Evolutionary conservation across 2,329 filamentous ascomycete genomes (phyloP), one percentile per base, ranked within the genome.

Genomic region (Zarea fungicola): DNA sequence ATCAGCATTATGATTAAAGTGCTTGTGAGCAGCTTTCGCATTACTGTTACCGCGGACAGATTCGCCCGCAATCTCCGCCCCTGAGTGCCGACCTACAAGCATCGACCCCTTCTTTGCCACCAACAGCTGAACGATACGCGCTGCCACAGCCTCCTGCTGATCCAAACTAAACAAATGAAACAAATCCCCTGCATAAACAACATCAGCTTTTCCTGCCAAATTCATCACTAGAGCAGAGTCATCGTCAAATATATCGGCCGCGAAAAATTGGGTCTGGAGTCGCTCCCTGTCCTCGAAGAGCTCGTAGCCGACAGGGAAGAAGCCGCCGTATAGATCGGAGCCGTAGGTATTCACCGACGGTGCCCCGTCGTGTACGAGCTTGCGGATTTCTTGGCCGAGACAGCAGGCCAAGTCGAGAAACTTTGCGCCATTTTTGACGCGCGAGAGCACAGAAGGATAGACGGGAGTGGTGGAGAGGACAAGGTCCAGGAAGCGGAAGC

Each of bases 341-440:
- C 58, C 61, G 11, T 50, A 41, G 6, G 58, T 56, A 2, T 53
- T 46, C 25, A 50, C 35, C 2, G 58, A 54, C 9, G 55, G 55
- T 2, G 58, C 55, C 6, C 60, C 60, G 31, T 61, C 58, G 25
- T 49, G 42, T 2, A 60, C 57, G 16, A 62, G 48, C 48, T 56
- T 51, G 8, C 60, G 59, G 11, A 63, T 51, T 40, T 62, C 61
- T 28, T 63, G 60, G 3, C 58, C 61, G 25, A 64, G 56, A 45
- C 61, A 62, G 42, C 60, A 62, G 8, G 57, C 61, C 8, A 64
- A 40, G 29, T 64, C 60, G 5, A 64, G 46, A 44, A 60, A 58
- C 9, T 35, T 46, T 3, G 53, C 52, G 7, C 32, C 45, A 28
- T 31, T 48, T 39, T 41, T 55, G 48, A n/a, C 46, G 40, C 49